Conservation (phyloP, 805 yeast genomes). For the Myxozyma sirexii region DNA sequence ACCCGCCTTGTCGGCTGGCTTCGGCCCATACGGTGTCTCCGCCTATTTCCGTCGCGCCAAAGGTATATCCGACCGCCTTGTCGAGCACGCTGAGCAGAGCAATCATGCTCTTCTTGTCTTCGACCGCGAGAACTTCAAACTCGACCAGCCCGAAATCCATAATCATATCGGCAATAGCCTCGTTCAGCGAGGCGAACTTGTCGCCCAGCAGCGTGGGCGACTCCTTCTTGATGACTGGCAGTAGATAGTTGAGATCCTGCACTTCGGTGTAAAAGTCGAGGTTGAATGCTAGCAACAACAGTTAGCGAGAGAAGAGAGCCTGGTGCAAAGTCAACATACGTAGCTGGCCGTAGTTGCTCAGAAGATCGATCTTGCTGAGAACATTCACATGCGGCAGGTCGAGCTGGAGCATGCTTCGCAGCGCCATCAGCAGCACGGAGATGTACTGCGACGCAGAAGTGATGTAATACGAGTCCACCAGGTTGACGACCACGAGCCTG, state of each 20-base stretch:
- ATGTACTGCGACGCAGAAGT: slow-evolving; percentile 88
- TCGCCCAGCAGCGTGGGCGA: slow-evolving; percentile 64
- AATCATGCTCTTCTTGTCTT: slow-evolving; percentile 91
- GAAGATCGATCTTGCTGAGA: slow-evolving; percentile 83
- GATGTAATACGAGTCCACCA: slow-evolving; percentile 79
- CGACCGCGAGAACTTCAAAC: slow-evolving; percentile 86
- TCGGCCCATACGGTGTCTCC: slow-evolving; percentile 99
- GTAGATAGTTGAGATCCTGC: slow-evolving; percentile 72
- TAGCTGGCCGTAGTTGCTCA: slow-evolving; percentile 73
- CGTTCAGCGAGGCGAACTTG: slow-evolving; percentile 67
- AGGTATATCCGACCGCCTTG: slow-evolving; percentile 89
- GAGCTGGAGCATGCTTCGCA: slow-evolving; percentile 90
- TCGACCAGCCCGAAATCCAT: slow-evolving; percentile 85
- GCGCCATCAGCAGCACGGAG: slow-evolving; percentile 74
- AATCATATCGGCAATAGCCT: slow-evolving; percentile 76
- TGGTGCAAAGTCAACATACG: too few relatives aligned
- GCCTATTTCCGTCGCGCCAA: slow-evolving; percentile 90
- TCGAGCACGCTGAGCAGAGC: slow-evolving; percentile 74
- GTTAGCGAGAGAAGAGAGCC: neutral
- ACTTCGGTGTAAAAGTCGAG: slow-evolving; percentile 90
- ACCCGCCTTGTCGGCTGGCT: slow-evolving; percentile 79
- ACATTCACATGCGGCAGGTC: slow-evolving; percentile 94
- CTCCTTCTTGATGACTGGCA: slow-evolving; percentile 72
- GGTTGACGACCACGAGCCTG: slow-evolving; percentile 68
- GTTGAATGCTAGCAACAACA: slow-evolving; percentile 53